Percentiles rank a stretch among this genome's conserved stretches.
phyloP scores from a whole-genome alignment of 192 early-diverging fungal species.

The Dispira parvispora region DNA sequence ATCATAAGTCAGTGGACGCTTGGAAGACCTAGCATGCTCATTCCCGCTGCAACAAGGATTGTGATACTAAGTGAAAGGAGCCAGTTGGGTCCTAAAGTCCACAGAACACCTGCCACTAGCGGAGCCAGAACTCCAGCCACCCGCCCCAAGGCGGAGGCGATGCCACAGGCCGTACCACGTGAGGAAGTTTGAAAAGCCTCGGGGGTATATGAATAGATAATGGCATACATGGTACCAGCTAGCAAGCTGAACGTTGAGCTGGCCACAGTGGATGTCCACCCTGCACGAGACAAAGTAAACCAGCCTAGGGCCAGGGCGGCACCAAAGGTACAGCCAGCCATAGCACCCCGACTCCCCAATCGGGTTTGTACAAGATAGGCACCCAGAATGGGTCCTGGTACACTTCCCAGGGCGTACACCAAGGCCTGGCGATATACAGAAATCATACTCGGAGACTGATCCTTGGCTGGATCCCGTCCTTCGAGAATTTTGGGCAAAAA shows the following conservation, averaged over 20 bases:
- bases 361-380: conserved; percentile 48
- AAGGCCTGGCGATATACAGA: conserved; percentile 57
- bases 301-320: conserved; percentile 46
- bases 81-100: conserved; percentile 32
- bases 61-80: conserved; percentile 49
- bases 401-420: conserved; percentile 54
- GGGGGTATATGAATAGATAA: conserved; percentile 75
- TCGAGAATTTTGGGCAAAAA: conserved; percentile 68
- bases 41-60: conserved; percentile 33
- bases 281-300: conserved; percentile 40
- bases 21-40: conserved; percentile 52
- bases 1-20: neutral
- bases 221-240: conserved; percentile 62
- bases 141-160: conserved; percentile 56
- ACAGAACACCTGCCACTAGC: conserved; percentile 45
- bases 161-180: conserved; percentile 63
- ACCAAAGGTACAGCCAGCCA: conserved; percentile 58
- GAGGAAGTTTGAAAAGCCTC: conserved; percentile 65
- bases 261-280: conserved; percentile 36
- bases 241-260: conserved; percentile 45
- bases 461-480: conserved; percentile 12
- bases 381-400: conserved; percentile 64
- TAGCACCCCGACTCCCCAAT: conserved; percentile 61
- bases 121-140: conserved; percentile 62
- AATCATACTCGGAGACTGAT: conserved; percentile 15